These are phyloP conservation scores for Neospermospora avenae DNA, from an alignment of 2,329 filamentous ascomycete species.

Conservation along the genomic window DNA sequence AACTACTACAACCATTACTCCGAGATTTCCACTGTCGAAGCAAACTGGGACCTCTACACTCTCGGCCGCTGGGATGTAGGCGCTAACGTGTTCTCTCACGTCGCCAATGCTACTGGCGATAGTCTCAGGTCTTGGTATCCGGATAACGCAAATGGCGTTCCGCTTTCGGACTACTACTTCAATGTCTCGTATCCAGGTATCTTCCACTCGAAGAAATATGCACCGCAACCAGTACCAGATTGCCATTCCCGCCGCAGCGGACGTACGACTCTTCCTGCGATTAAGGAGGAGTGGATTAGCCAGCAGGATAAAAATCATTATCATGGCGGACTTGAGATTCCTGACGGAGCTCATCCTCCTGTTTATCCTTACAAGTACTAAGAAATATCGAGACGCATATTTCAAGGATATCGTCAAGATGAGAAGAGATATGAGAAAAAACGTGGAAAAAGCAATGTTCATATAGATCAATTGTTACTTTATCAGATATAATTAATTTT, in stretches of 20 bases:
- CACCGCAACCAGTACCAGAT: conserved; percentile 37
- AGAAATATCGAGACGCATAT: too few relatives aligned
- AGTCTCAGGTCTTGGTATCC: conserved; percentile 31
- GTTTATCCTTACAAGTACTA: conserved; percentile 19
- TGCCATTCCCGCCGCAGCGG: conserved; percentile 27
- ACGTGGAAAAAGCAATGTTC: too few relatives aligned
- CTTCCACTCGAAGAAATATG: conserved; percentile 32
- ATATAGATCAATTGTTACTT: too few relatives aligned
- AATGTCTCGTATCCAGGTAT: conserved; percentile 45
- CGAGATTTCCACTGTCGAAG: conserved; percentile 60
- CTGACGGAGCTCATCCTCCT: conserved; percentile 32
- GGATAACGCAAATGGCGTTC: conserved; percentile 5
- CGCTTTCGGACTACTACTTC: conserved; percentile 39
- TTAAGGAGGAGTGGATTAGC: conserved; percentile 31
- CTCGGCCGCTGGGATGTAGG: conserved; percentile 71
- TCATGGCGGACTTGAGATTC: conserved; percentile 31
- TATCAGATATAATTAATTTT: too few relatives aligned
- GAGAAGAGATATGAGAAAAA: too few relatives aligned
- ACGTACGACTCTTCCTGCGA: conserved; percentile 31
- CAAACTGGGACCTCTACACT: conserved; percentile 66
- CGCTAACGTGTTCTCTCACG: conserved; percentile 64
- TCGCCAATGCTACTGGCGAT: conserved; percentile 61
- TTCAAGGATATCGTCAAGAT: too few relatives aligned
- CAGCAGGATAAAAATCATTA: conserved; percentile 31
- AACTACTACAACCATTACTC: conserved; percentile 74